These are phyloP conservation scores for Diplodia mutila DNA, from an alignment of 2,329 filamentous ascomycete genomes.

Conservation along the genomic window DNA sequence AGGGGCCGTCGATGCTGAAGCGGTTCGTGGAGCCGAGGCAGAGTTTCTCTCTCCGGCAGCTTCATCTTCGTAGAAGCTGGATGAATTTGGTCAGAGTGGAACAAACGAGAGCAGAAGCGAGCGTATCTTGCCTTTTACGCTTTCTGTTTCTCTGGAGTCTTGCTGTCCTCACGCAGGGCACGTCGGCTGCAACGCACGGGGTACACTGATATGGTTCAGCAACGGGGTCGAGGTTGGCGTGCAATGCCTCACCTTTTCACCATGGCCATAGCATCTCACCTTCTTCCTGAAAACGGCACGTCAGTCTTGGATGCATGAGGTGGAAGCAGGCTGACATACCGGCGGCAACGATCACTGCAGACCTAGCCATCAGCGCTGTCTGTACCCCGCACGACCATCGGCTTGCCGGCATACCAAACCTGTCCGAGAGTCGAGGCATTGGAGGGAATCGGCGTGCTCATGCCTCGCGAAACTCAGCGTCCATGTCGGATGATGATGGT, in stretches of 20 bases:
- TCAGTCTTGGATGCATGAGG: background rate
- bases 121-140: background rate
- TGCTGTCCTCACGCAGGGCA: background rate
- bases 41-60: background rate
- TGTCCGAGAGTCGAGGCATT: background rate
- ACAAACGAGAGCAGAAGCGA: background rate
- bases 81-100: background rate
- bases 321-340: background rate
- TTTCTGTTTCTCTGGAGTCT: background rate
- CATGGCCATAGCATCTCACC: background rate
- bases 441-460: background rate
- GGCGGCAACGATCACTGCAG: conserved; percentile 1
- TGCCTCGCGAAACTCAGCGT: background rate
- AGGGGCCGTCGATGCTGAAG: too few relatives aligned
- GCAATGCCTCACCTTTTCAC: background rate
- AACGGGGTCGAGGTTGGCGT: background rate
- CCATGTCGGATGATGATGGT: background rate
- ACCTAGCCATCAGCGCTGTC: background rate
- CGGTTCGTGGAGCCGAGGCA: background rate
- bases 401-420: background rate
- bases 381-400: background rate
- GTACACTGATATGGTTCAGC: background rate
- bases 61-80: background rate
- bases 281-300: background rate
- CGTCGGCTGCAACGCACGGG: background rate